Percentiles rank a stretch among this genome's conserved stretches.
phyloP scores from a whole-genome alignment of 148 eudicot genomes.

The Heliosperma pusillum region DNA sequence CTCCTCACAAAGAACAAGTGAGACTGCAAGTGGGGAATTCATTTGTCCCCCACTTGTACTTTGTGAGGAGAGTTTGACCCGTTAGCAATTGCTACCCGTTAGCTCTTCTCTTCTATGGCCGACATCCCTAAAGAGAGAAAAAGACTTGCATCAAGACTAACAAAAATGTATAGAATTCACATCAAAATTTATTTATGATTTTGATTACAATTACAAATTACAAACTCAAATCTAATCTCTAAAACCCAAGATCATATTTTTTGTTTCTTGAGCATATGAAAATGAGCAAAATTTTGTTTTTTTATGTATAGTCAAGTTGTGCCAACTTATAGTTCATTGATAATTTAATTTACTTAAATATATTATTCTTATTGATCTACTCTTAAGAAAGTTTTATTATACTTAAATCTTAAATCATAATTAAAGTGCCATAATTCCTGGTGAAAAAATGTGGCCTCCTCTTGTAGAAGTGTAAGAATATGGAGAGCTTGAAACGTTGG shows the following conservation, averaged over 20 bases:
- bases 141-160: too few relatives aligned
- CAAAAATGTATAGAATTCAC: background rate
- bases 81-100: too few relatives aligned
- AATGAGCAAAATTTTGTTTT: slow-evolving; percentile 4
- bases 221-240: slow-evolving; percentile 7
- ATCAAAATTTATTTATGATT: slow-evolving; percentile 18
- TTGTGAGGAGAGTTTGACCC: too few relatives aligned
- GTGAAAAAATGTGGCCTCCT: background rate
- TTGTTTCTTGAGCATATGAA: too few relatives aligned
- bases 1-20: too few relatives aligned
- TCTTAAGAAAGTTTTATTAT: background rate
- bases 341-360: background rate
- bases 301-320: background rate
- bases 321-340: background rate
- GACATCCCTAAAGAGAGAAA: too few relatives aligned
- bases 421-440: slow-evolving; percentile 54
- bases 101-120: too few relatives aligned
- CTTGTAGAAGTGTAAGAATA: slow-evolving; percentile 23
- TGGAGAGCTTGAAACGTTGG: slow-evolving; percentile 41
- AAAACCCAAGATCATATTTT: slow-evolving; percentile 1
- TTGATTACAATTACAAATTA: slow-evolving; percentile 17
- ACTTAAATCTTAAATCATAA: background rate
- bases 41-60: too few relatives aligned
- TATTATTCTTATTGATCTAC: background rate
- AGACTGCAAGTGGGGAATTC: too few relatives aligned